These are phyloP conservation scores for Chaetomium sp. DNA, from an alignment of 2,329 filamentous ascomycete genomes.

Conservation along the genomic window DNA sequence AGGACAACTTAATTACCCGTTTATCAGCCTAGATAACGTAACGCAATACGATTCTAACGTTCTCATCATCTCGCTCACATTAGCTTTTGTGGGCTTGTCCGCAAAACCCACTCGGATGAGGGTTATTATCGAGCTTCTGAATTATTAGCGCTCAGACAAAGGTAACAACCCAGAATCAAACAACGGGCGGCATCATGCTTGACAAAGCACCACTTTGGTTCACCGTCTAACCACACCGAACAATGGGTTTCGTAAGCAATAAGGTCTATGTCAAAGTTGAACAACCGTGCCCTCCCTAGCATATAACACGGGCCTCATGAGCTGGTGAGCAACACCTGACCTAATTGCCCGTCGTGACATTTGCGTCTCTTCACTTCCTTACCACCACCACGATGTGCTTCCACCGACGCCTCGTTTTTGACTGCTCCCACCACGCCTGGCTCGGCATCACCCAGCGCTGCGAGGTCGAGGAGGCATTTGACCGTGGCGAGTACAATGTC, in stretches of 20 bases:
- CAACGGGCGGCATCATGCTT: not conserved
- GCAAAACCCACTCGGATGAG: not conserved
- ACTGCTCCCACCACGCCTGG: conserved; percentile 31
- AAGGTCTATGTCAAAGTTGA: not conserved
- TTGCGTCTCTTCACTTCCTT: not conserved
- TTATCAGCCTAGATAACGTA: not conserved
- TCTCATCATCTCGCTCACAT: not conserved
- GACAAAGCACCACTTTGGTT: not conserved
- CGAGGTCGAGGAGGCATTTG: conserved; percentile 25
- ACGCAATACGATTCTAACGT: not conserved
- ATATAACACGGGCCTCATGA: not conserved
- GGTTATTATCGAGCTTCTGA: not conserved
- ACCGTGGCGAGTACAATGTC: conserved; percentile 21
- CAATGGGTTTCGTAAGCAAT: not conserved
- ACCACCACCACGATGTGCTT: conserved; percentile 30
- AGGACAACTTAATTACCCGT: not conserved
- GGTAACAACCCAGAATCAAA: not conserved
- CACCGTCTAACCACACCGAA: not conserved
- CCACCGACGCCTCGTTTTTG: conserved; percentile 32
- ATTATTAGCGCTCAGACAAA: not conserved
- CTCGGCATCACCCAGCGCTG: conserved; percentile 26
- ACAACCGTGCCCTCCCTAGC: not conserved
- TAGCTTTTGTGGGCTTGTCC: not conserved
- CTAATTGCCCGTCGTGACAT: not conserved
- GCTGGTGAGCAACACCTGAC: not conserved